Evolutionary conservation across 306 rosid genomes (phyloP), one percentile per base, ranked within the genome.

Genomic region (Prunus campanulata): DNA sequence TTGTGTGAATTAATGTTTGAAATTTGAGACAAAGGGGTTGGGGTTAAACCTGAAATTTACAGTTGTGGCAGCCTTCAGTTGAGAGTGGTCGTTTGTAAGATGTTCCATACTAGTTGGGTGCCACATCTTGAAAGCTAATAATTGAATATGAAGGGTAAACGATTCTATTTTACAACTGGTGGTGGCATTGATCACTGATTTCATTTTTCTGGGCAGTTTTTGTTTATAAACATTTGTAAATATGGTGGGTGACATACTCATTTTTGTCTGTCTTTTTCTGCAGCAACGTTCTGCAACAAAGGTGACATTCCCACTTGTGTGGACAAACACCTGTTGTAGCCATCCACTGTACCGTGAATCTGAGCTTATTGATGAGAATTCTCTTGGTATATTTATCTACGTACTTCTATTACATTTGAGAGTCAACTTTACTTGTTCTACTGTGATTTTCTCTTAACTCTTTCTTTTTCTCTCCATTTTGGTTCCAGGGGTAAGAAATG

Each of bases 261-360:
- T 19, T 76, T 79, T 66, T 74, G 75, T 47, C 50, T 44, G 16
- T 71, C 66, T 74, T 42, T 29, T n/a, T 44, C 2, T 65, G 10
- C 68, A 96, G 99, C 97, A 96, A 96, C 97, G 99, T 74, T 96
- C 99, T 82, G 96, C 88, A 39, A 92, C 98, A 52, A 96, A 96
- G 87, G 98, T 96, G 30, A 96, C 99, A 44, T 96, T 96, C 82
- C 99, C 99, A 54, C 99, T 92, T 65, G 99, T 92, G 79, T 96
- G 99, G 99, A 96, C 99, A 46, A 92, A 96, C 84, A 91, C 99
- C 67, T 96, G 99, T 86, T 96, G 99, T 83, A 96, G 99, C 92
- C 99, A 96, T 79, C 99, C 99, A 22, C 85, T 96, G 66, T 88
- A 87, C 83, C 96, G 97, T 66, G 98, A 96, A 79, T 92, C 98